Base-by-base conservation (phyloP, 768 basidiomycete genomes). In the Hericium erinaceus region DNA sequence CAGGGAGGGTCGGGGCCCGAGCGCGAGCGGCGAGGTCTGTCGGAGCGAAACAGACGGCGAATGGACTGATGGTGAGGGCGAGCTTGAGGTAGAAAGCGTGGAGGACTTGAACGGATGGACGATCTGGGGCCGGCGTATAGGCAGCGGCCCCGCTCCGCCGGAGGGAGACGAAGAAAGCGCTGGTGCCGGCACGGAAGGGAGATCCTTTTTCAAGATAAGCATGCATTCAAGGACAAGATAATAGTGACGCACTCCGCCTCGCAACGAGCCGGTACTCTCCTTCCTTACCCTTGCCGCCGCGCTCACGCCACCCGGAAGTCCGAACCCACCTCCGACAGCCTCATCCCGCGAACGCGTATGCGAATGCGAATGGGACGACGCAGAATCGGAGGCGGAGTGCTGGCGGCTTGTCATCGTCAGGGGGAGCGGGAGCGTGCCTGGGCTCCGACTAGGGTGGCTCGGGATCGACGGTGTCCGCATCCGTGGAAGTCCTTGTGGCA, bases 71-170 rank as follows among this genome's bases (percentile, higher is more conserved):
- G 77, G 76, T 7, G 78, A 77, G 9, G 77, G 77, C 0, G 77
- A 72, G 16, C 44, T 46, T n/a, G 18, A 60, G 55, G 67, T 15
- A 3, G 79, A 80, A 12, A 80, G 70, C 0, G 79, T 77, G 10
- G 76, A 74, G 6, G 77, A 74, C 62, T 79, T 80, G 73, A 80
- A 80, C 15, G 77, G 75, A 57, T 77, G 72, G 2, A 79, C 73
- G 20, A 79, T 70, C 26, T 70, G 72, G 3, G 75, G 71, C 48
- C 68, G 70, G 15, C 77, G 75, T n/a, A 79, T 78, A 3, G 77
- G 77, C 12, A 79, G 57, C 6, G 76, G 69, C 26, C 70, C 44
- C n/a, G 44, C 44, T 8, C 44, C 44, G 20, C n/a, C 20, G 2
- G 44, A 18, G 4, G 44, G 44, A 9, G 44, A 46, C 20, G 44